phyloP scores from a whole-genome alignment of 148 eudicot species.

The Vaccinium myrtillus region DNA sequence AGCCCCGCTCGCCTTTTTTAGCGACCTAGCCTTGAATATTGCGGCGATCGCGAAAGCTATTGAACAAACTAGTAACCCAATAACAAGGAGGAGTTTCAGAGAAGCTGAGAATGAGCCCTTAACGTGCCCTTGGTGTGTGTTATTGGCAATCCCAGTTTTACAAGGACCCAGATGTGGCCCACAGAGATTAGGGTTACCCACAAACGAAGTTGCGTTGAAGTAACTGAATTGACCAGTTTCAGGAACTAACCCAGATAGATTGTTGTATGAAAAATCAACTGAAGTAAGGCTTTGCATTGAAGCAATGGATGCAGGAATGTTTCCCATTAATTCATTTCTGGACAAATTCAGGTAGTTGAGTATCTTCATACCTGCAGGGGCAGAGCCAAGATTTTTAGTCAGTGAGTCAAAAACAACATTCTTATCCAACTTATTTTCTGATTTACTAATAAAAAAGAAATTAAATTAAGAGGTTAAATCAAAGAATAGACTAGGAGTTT shows the following conservation, averaged over 20 bases:
- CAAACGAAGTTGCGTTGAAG: slow-evolving; percentile 79
- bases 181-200: slow-evolving; percentile 83
- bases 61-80: slow-evolving; percentile 77
- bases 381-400: background rate
- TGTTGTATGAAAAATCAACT: slow-evolving; percentile 93
- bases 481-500: background rate
- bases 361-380: background rate
- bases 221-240: slow-evolving; percentile 90
- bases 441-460: too few relatives aligned
- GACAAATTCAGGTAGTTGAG: slow-evolving; percentile 66
- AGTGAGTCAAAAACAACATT: background rate
- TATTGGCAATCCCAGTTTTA: slow-evolving; percentile 53
- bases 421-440: background rate
- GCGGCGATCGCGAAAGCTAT: slow-evolving; percentile 84
- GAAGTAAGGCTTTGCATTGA: slow-evolving; percentile 88
- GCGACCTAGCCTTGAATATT: slow-evolving; percentile 70
- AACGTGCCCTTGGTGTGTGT: slow-evolving; percentile 41
- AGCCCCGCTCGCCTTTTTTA: slow-evolving; percentile 69
- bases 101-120: slow-evolving; percentile 70
- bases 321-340: slow-evolving; percentile 64
- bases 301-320: slow-evolving; percentile 66
- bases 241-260: slow-evolving; percentile 81
- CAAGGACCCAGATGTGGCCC: slow-evolving; percentile 92
- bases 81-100: slow-evolving; percentile 75
- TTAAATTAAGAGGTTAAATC: too few relatives aligned